Evolutionary conservation across 2,329 filamentous ascomycete genomes (phyloP).

Genomic region (Pleomassaria siparia): DNA sequence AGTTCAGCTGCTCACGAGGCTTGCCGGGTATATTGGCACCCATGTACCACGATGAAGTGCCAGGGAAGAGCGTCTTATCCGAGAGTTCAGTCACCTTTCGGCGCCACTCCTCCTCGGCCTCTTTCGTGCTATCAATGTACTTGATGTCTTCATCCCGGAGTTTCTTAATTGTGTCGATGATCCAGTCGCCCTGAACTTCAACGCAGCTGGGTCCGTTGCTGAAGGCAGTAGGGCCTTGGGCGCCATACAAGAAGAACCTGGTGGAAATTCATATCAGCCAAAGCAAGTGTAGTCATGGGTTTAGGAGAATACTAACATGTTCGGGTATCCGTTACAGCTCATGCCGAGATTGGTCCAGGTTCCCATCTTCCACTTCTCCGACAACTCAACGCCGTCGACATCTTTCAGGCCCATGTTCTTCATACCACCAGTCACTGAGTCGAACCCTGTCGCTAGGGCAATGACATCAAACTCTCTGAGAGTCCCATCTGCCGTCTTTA

Average conservation of each 20-base stretch:
- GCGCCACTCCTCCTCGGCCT: slow-evolving; percentile 48
- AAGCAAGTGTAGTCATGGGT: neutral
- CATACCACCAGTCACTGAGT: slow-evolving; percentile 47
- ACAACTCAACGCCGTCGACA: slow-evolving; percentile 39
- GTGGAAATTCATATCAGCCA: slow-evolving; percentile 24
- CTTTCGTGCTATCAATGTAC: slow-evolving; percentile 44
- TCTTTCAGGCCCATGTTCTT: slow-evolving; percentile 44
- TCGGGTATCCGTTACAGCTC: slow-evolving; percentile 42
- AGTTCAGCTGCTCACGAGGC: slow-evolving; percentile 48
- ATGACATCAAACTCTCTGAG: slow-evolving; percentile 48
- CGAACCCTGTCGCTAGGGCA: slow-evolving; percentile 50
- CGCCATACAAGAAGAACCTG: slow-evolving; percentile 50
- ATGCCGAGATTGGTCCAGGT: slow-evolving; percentile 48
- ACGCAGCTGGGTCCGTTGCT: slow-evolving; percentile 50
- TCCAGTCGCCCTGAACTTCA: slow-evolving; percentile 49
- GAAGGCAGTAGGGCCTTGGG: slow-evolving; percentile 51
- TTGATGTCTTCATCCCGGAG: slow-evolving; percentile 40
- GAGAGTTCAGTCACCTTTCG: slow-evolving; percentile 43
- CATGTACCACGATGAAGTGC: slow-evolving; percentile 48
- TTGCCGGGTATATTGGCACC: slow-evolving; percentile 51
- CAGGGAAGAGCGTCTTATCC: slow-evolving; percentile 46
- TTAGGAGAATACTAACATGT: slow-evolving; percentile 15
- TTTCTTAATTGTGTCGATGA: slow-evolving; percentile 47
- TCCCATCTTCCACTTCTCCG: slow-evolving; percentile 46
- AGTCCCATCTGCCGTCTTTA: slow-evolving; percentile 44